Conservation (phyloP, 495 filamentous ascomycete species). For the Lophium mytilinum region DNA sequence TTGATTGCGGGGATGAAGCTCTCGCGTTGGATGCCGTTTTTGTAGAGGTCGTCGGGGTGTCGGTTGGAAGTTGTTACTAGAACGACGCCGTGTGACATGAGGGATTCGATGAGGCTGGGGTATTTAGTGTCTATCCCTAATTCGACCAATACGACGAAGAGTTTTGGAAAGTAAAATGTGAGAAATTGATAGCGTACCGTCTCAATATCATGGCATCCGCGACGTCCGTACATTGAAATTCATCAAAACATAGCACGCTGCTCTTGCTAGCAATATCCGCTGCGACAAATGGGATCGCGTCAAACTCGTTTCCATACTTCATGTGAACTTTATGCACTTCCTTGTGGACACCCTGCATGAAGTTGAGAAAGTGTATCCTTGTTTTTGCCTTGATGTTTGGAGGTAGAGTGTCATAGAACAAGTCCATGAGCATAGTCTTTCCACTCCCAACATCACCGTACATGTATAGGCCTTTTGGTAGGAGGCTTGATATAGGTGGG, state of each 20-base stretch:
- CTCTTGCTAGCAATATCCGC: constrained; percentile 81
- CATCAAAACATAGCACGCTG: constrained; percentile 91
- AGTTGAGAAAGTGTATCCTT: constrained; percentile 98
- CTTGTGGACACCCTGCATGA: constrained; percentile 98
- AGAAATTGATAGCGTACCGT: constrained; percentile 38
- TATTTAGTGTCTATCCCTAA: not conserved
- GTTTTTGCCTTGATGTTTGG: constrained; percentile 72
- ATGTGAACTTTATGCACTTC: constrained; percentile 85
- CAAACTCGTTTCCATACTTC: constrained; percentile 79
- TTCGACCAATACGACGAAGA: not conserved
- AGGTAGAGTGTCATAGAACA: constrained; percentile 94
- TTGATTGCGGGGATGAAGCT: constrained; percentile 94
- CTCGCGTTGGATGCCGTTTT: constrained; percentile 92
- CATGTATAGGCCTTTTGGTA: constrained; percentile 88
- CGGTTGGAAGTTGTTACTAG: constrained; percentile 95
- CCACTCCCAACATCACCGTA: constrained; percentile 96
- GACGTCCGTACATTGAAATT: constrained; percentile 98
- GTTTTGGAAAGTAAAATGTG: not conserved
- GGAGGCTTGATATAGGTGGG: constrained; percentile 51
- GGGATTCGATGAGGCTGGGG: constrained; percentile 65
- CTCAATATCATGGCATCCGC: constrained; percentile 97
- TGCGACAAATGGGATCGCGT: constrained; percentile 85
- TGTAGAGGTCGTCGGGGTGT: constrained; percentile 92
- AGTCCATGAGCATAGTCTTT: constrained; percentile 99
- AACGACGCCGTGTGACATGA: constrained; percentile 95